Base-by-base conservation (phyloP, 2,329 filamentous ascomycete species). In the Alternaria incomplexa region DNA sequence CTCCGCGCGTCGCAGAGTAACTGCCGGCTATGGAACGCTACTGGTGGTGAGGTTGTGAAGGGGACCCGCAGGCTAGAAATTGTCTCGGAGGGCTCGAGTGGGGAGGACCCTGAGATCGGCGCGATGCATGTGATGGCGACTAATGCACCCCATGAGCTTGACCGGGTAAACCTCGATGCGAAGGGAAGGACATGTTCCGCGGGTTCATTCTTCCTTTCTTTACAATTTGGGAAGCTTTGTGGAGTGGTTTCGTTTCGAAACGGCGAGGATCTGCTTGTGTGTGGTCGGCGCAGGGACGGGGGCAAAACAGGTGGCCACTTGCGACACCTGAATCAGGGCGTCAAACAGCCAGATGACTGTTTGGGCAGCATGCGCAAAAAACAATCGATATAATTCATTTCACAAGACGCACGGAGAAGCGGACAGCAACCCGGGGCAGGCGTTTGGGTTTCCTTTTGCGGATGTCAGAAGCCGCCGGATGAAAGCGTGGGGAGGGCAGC, bases 111-210 rank as follows among this genome's bases (percentile, higher is more conserved):
- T 74, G 65, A 62, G 72, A 73, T 70, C 60, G 64, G 53, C 63
- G 58, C 44, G 43, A 52, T 57, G 62, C 72, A 72, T 72, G 73
- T 75, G 73, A 75, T 68, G 55, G 59, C 50, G 67, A 61, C 72
- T 74, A 73, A 73, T 76, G 73, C 73, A 77, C 77, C 77, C 76
- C 76, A 77, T 67, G 70, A 62, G 30, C 23, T 62, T 70, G 71
- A 70, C 63, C 56, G 53, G 55, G 46, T 53, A 36, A 65, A 58
- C 20, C 26, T 56, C 20, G 48, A 53, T 15, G 43, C 47, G 20
- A 52, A 46, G 12, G 11, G 13, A 22, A 51, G 55, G 56, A 50
- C 45, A 58, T 62, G 36, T 52, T 54, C 56, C 55, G 44, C 22
- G 26, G 55, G 36, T 40, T 40, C 48, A 22, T 30, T 26, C 62